phyloP scores from a whole-genome alignment of 768 basidiomycete genomes.

The Termitomyces sp. region DNA sequence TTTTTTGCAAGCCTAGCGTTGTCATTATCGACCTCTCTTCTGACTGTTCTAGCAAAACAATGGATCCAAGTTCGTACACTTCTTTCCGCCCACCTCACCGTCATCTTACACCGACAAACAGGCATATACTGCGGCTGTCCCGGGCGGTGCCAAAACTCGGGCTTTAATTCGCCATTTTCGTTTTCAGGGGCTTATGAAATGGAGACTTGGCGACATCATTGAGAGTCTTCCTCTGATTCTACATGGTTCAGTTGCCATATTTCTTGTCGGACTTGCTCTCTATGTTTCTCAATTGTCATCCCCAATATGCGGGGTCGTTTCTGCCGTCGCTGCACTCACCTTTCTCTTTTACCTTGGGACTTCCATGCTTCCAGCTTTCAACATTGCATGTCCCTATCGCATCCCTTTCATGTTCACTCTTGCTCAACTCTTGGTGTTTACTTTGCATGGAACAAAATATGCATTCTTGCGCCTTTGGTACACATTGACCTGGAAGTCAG shows the following conservation, averaged over 20 bases:
- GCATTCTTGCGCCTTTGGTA: neutral
- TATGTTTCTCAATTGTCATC: neutral
- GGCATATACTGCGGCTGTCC: neutral
- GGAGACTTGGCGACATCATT: neutral
- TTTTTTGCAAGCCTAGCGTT: neutral
- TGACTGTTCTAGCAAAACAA: neutral
- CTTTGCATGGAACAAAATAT: neutral
- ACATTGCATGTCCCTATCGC: neutral
- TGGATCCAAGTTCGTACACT: neutral
- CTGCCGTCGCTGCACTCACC: neutral
- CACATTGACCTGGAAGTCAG: neutral
- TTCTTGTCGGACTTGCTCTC: neutral
- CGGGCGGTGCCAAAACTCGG: neutral
- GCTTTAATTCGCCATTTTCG: slow-evolving; percentile 1
- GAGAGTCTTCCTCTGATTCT: neutral
- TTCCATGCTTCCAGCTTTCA: neutral
- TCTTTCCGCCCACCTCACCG: neutral
- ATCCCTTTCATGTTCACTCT: neutral
- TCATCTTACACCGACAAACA: neutral
- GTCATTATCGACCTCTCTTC: neutral
- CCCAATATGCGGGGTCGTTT: neutral
- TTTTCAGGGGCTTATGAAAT: neutral
- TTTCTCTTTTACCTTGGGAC: neutral
- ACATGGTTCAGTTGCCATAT: neutral
- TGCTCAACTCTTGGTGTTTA: neutral